Conservation (phyloP, 345 rosid species). For the Rhodamnia argentea region DNA sequence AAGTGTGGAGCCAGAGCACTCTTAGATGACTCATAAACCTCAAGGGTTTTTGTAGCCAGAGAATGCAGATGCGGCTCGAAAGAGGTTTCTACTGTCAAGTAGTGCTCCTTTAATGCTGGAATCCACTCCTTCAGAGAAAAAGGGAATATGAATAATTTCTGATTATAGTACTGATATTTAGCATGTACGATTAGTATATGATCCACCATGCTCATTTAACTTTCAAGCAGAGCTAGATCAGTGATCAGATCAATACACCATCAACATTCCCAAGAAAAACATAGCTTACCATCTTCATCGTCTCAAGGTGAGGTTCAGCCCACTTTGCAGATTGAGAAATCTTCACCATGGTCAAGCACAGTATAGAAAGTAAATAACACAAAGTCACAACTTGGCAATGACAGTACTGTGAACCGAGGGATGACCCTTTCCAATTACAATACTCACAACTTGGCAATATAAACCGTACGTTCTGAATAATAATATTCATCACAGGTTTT, state of each 20-base stretch:
- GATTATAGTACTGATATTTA: background rate
- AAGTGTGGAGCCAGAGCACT: constrained; percentile 52
- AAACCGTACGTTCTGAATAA: constrained; percentile 49
- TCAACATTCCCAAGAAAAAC: background rate
- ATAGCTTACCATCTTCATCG: constrained; percentile 54
- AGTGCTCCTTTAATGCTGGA: constrained; percentile 55
- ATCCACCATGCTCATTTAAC: background rate
- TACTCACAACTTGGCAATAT: background rate
- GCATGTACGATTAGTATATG: background rate
- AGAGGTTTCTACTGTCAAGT: constrained; percentile 32
- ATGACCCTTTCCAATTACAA: background rate
- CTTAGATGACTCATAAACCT: constrained; percentile 57
- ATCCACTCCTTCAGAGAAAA: constrained; percentile 60
- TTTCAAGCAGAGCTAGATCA: background rate
- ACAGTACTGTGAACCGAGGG: background rate
- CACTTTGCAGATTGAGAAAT: constrained; percentile 60
- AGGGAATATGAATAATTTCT: background rate
- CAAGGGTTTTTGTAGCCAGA: constrained; percentile 42
- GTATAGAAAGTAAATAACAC: constrained; percentile 1
- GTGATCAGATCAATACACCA: background rate
- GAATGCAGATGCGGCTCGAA: constrained; percentile 64
- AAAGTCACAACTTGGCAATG: too few species aligned
- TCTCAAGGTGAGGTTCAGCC: constrained; percentile 75
- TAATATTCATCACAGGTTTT: constrained; percentile 59
- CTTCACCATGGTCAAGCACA: constrained; percentile 49